Percentiles rank a stretch among this genome's conserved stretches.
These are phyloP conservation scores for Acacia melanoxylon DNA, from an alignment of 306 rosid genomes.

Conservation along the genomic window DNA sequence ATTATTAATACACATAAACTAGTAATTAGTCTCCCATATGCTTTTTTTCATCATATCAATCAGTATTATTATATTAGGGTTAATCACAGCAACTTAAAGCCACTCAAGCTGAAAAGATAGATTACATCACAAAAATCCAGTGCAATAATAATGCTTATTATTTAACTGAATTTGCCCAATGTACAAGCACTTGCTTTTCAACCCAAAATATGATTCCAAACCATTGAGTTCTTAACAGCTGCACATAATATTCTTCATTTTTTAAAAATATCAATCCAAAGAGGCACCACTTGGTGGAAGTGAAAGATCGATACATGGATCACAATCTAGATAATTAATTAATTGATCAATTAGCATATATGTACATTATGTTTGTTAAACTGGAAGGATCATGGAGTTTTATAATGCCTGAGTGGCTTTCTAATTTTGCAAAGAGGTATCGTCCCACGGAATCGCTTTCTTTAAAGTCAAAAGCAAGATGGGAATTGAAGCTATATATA, in stretches of 20 bases:
- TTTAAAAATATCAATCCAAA: conserved; percentile 14
- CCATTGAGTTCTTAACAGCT: conserved; percentile 38
- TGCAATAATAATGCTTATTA: conserved; percentile 8
- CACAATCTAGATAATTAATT: not conserved
- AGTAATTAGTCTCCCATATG: conserved; percentile 15
- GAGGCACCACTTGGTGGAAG: conserved; percentile 31
- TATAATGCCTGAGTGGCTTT: conserved; percentile 34
- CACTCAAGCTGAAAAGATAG: conserved; percentile 43
- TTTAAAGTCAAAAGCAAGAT: conserved; percentile 35
- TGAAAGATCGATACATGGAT: not conserved
- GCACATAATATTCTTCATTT: not conserved
- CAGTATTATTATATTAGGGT: conserved; percentile 6
- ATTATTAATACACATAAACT: not conserved
- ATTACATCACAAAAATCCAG: conserved; percentile 64
- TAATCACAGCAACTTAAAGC: conserved; percentile 24
- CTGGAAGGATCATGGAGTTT: conserved; percentile 19
- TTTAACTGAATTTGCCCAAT: conserved; percentile 50
- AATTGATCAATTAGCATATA: not conserved
- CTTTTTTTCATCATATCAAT: conserved; percentile 32
- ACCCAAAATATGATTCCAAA: conserved; percentile 11
- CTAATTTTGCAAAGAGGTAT: conserved; percentile 31
- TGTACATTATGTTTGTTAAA: conserved; percentile 24
- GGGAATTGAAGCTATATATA: not conserved
- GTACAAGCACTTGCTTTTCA: conserved; percentile 56
- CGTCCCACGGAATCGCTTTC: conserved; percentile 27